Evolutionary conservation across 1,139 yeast species (phyloP), one percentile per base, ranked within the genome.

Genomic region (Saccharomyces hybrid): DNA sequence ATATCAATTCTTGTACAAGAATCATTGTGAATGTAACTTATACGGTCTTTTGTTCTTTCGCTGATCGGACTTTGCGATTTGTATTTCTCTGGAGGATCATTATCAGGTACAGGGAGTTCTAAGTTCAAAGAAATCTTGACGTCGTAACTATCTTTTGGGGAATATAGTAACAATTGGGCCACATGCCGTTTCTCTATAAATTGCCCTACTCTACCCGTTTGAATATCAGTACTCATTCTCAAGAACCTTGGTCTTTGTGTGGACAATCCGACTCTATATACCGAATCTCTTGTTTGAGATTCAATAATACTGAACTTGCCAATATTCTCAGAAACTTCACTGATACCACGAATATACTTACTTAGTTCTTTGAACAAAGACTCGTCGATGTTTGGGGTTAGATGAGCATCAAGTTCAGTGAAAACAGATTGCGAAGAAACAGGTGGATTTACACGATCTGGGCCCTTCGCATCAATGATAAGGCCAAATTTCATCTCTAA

Each of bases 401-500:
- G 86, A 56, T 73, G 75, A 23, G 87, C 82, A 55, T 79, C 80
- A 19, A 19, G 19, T 19, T 80, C 79, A 52, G 77, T 78, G 60
- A 73, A 76, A 5, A 90, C 77, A 52, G 90, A 79, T 69, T 90
- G 97, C 3, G 95, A 84, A 13, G 86, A 80, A 3, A 88, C 84
- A 5, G 90, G 91, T 46, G 90, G 74, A 55, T 78, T 78, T 47
- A 88, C 75, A 56, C 97, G 77, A 46, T 82, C 79, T 3, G 69
- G 68, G 3, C 65, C 54, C 23, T 75, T 74, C 63, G 84, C 84
- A 61, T 85, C 89, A 72, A 83, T 80, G 34, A 90, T 81, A 13
- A 82, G 75, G 7, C 97, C 97, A 60, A 88, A 79, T 68, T 89
- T 89, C 70, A 88, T 76, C 71, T 90, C 97, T 60, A 90, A 74